These are phyloP conservation scores for Exophiala aquamarina DNA, from an alignment of 2,329 filamentous ascomycete genomes.

Conservation along the genomic window DNA sequence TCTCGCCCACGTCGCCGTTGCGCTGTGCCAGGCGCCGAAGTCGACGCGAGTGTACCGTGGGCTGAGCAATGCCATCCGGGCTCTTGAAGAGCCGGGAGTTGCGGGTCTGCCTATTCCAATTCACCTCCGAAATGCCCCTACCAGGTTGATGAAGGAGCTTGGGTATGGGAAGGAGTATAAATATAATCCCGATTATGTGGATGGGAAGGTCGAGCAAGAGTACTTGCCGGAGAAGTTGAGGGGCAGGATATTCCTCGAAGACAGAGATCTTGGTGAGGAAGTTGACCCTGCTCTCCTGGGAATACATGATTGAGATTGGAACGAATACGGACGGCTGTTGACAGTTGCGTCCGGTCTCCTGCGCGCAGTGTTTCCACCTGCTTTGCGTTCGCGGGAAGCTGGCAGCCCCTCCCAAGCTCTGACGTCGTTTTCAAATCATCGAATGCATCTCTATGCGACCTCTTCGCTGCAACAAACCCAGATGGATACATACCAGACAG, in stretches of 20 bases:
- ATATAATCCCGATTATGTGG: constrained; percentile 87
- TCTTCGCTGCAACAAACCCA: too few species aligned
- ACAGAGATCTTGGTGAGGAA: constrained; percentile 73
- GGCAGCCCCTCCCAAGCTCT: too few species aligned
- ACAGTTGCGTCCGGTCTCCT: too few species aligned
- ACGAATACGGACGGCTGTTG: too few species aligned
- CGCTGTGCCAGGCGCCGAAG: constrained; percentile 78
- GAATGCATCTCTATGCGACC: too few species aligned
- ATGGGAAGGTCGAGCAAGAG: constrained; percentile 80
- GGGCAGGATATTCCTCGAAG: constrained; percentile 74
- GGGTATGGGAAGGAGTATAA: constrained; percentile 92
- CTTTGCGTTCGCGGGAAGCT: too few species aligned
- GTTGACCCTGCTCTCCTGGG: constrained; percentile 54
- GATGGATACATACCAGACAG: too few species aligned
- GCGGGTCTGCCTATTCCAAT: constrained; percentile 79
- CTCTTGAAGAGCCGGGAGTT: constrained; percentile 78
- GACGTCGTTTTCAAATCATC: too few species aligned
- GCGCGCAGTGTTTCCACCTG: too few species aligned
- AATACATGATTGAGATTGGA: too few species aligned
- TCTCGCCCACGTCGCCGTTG: constrained; percentile 81
- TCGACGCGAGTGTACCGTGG: constrained; percentile 83
- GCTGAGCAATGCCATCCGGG: constrained; percentile 75
- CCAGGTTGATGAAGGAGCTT: constrained; percentile 86
- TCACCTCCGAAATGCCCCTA: constrained; percentile 89
- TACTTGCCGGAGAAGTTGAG: constrained; percentile 80